Evolutionary conservation across 768 basidiomycete species (phyloP), one percentile per base, ranked within the genome.

Genomic region (Cytidiella melzeri): DNA sequence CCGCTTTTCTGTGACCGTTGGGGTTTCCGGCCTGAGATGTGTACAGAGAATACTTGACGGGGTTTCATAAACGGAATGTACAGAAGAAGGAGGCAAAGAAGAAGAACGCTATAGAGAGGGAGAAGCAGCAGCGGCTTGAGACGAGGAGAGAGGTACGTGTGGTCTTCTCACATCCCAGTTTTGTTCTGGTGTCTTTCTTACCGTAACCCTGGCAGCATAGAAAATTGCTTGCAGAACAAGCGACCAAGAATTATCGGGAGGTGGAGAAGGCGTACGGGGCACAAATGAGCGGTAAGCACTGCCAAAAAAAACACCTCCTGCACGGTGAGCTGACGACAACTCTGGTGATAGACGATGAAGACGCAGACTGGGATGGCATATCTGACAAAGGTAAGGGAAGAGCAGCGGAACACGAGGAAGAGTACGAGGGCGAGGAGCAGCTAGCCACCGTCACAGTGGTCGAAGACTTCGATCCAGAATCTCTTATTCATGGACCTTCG

Each of bases 21-120:
- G n/a, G n/a, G n/a, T n/a, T n/a, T n/a, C n/a, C n/a, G n/a, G n/a
- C n/a, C 48, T 34, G 41, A 30, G 41, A 27, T 24, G 3, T 21
- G 18, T 12, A 27, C 58, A 94, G 92, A 61, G 86, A 94, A 51
- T 96, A 87, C 67, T 70, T 96, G 62, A 94, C 92, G 15, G 93
- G 93, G 23, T 96, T 96, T 64, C 86, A 87, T 65, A 94, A 94
- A 68, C 81, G 93, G 58, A 96, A 95, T 67, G 68, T 92, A 44
- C 84, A 82, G 52, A 90, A 87, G 64, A 76, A 81, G 55, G 89
- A 94, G 57, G 84, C 79, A 43, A 77, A 83, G 39, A 81, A 79
- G 58, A 75, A 80, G 56, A 85, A 79, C 64, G 89, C 90, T 11
- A 68, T 77, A 53, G 81, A 90, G 59, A 72, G 84, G 55, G 86